phyloP scores from a whole-genome alignment of 2,329 filamentous ascomycete species.

The Bertia moriformis region DNA sequence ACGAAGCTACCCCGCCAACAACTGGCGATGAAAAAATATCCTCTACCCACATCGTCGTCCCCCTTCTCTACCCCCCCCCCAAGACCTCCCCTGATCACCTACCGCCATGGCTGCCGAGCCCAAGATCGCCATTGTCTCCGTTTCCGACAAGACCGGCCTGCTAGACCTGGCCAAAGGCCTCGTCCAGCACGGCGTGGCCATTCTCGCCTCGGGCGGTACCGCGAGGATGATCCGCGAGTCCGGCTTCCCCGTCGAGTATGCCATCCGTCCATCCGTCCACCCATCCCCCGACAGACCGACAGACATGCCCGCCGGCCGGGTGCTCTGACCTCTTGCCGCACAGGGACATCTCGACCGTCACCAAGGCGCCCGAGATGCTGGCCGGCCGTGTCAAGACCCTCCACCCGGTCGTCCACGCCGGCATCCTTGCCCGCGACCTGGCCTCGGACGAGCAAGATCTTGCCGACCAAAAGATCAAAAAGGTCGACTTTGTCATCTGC shows the following conservation, averaged over 20 bases:
- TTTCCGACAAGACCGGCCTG: slow-evolving; percentile 96
- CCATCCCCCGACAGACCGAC: slow-evolving; percentile 1
- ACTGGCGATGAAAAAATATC: too few species aligned
- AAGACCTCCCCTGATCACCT: too few species aligned
- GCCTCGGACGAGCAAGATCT: slow-evolving; percentile 94
- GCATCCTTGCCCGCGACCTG: slow-evolving; percentile 85
- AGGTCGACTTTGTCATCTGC: slow-evolving; percentile 92
- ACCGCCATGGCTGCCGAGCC: slow-evolving; percentile 21
- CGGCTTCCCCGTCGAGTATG: slow-evolving; percentile 85
- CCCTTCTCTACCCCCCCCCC: slow-evolving; percentile 1
- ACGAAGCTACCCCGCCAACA: too few species aligned
- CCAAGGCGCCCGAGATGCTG: slow-evolving; percentile 92
- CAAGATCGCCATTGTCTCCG: slow-evolving; percentile 81
- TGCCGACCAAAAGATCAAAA: slow-evolving; percentile 83
- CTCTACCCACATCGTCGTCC: not conserved
- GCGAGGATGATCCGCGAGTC: slow-evolving; percentile 93
- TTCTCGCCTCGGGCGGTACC: slow-evolving; percentile 88
- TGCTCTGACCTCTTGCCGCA: slow-evolving; percentile 1
- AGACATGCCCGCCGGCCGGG: not conserved
- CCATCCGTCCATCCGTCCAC: slow-evolving; percentile 5
- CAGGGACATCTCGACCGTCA: slow-evolving; percentile 94
- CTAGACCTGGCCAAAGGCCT: slow-evolving; percentile 85
- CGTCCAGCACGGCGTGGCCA: slow-evolving; percentile 73
- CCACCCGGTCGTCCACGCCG: slow-evolving; percentile 80
- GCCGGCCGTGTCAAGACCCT: slow-evolving; percentile 87